Base-by-base conservation (phyloP, 768 basidiomycete species). In the Lactarius sp. region DNA sequence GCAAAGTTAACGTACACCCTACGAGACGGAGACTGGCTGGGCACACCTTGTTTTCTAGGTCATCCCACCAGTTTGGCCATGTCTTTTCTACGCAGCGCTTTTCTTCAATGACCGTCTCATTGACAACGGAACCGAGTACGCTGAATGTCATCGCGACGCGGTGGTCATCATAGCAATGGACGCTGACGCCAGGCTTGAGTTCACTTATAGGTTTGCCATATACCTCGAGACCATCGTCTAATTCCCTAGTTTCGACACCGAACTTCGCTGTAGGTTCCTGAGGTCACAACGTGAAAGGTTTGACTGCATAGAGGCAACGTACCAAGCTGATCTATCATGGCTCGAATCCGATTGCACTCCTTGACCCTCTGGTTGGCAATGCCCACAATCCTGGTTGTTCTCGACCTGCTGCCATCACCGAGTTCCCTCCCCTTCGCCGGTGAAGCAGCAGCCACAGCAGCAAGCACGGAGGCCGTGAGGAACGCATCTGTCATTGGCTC, bases 21-120 rank as follows among this genome's bases (percentile, higher is more conserved):
- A 54, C 31, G 36, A 44, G 9, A 9, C 34, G 10, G 12, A 34
- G 54, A 60, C 47, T 52, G 10, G n/a, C 47, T 52, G 10, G n/a
- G 50, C 78, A 3, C 56, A 91, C 92, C 85, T 97, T 97, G 78
- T 92, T 94, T 72, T 92, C 85, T 31, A 99, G 80, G 74, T 98
- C 97, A 72, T 98, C 97, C 95, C 96, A 99, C 93, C 95, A 99
- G 72, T 94, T 95, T 0, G 97, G 97, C 96, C 96, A 99, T 0
- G 96, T 99, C 83, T 99, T 99, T 76, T 96, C 96, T 37, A 99
- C 97, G 71, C 97, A 98, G 59, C 95, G 81, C 76, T 96, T 96
- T 78, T 98, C 96, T 71, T 98, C 94, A 34, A 98, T 80, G 67
- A 92, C 77, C 2, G 91, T 90, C n/a, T 82, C 84, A 39, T 80